These are phyloP conservation scores for Arachnopeziza araneosa DNA, from an alignment of 2,329 filamentous ascomycete species.

Conservation along the genomic window DNA sequence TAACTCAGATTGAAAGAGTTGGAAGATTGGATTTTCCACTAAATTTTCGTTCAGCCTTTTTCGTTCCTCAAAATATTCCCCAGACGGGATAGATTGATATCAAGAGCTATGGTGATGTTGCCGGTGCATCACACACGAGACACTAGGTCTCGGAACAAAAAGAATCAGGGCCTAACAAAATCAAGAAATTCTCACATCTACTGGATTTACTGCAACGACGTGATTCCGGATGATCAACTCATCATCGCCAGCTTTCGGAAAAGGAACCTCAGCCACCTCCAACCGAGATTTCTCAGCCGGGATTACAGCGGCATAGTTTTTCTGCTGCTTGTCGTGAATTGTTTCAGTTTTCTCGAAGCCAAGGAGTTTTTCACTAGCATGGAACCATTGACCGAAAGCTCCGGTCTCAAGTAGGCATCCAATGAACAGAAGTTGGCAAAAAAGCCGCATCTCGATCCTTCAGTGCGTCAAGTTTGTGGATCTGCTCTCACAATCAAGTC, in stretches of 20 bases:
- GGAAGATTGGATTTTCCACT: background rate
- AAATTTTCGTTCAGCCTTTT: background rate
- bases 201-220: conserved; percentile 32
- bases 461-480: background rate
- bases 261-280: background rate
- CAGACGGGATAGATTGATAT: background rate
- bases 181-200: conserved; percentile 20
- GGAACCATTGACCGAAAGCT: background rate
- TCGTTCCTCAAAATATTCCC: background rate
- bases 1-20: conserved; percentile 1
- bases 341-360: conserved; percentile 38
- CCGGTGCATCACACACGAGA: background rate
- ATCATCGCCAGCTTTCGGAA: conserved; percentile 1
- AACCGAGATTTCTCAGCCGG: background rate
- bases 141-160: background rate
- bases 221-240: conserved; percentile 30
- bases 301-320: background rate
- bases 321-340: conserved; percentile 14
- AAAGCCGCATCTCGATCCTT: background rate
- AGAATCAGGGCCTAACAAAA: background rate
- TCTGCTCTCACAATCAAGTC: background rate
- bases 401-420: background rate
- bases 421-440: background rate
- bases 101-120: background rate
- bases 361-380: background rate